phyloP scores from a whole-genome alignment of 192 early-diverging fungal genomes.

The Backusella mclennaniae region DNA sequence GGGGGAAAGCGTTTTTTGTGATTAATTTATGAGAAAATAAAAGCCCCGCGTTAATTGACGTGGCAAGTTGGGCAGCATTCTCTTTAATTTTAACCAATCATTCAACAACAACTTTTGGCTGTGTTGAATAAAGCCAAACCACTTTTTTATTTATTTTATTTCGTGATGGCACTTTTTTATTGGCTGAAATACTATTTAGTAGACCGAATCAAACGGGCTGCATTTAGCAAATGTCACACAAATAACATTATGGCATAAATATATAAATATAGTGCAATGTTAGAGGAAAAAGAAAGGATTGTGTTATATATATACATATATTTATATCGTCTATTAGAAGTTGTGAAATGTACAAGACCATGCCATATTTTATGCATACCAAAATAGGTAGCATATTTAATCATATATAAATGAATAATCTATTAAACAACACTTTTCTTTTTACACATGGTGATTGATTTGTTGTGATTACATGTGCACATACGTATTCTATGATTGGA shows the following conservation, averaged over 20 bases:
- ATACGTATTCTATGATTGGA: background rate
- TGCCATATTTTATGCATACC: background rate
- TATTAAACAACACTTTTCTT: background rate
- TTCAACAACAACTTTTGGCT: background rate
- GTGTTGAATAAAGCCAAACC: background rate
- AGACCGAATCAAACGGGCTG: background rate
- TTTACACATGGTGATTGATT: background rate
- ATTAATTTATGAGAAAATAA: constrained; percentile 6
- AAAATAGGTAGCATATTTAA: background rate
- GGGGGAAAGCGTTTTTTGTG: background rate
- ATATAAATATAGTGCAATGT: background rate
- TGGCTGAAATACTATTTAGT: constrained; percentile 5
- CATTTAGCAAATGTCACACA: background rate
- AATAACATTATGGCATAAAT: background rate
- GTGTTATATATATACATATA: no score
- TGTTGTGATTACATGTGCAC: background rate
- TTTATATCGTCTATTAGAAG: no score
- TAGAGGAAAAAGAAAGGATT: background rate
- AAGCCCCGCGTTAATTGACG: constrained; percentile 16
- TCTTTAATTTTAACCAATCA: constrained; percentile 8
- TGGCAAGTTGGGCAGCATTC: background rate
- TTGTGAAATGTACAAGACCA: no score
- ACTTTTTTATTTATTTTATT: background rate
- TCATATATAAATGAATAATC: background rate
- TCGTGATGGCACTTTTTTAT: constrained; percentile 15